These are phyloP conservation scores for Mortierella sp. DNA, from an alignment of 371 early-diverging fungal genomes.

Conservation along the genomic window DNA sequence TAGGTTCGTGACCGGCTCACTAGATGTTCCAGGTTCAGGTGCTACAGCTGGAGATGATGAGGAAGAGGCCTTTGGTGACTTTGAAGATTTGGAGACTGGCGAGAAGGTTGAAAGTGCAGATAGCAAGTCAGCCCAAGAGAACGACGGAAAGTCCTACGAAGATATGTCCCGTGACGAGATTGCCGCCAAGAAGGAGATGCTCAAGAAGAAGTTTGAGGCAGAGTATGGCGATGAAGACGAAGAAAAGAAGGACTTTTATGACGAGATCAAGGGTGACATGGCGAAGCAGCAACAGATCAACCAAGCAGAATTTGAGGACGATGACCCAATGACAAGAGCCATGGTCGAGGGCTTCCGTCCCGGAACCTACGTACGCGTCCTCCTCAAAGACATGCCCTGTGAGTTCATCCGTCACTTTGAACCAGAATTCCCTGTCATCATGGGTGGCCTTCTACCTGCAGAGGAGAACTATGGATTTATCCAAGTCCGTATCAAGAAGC, in stretches of 20 bases:
- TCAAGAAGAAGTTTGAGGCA: conserved; percentile 92
- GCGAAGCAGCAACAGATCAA: conserved; percentile 84
- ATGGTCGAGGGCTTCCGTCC: conserved; percentile 89
- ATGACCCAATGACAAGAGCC: conserved; percentile 79
- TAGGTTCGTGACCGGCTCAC: conserved; percentile 86
- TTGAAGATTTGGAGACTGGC: conserved; percentile 89
- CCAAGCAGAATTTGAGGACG: conserved; percentile 86
- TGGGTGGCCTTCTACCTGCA: conserved; percentile 89
- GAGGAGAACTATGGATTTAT: conserved; percentile 95
- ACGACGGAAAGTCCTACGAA: conserved; percentile 50
- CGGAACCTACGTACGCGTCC: conserved; percentile 93
- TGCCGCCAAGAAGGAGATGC: conserved; percentile 86
- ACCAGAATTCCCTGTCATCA: conserved; percentile 86
- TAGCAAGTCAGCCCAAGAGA: conserved; percentile 52
- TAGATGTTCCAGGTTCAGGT: conserved; percentile 59
- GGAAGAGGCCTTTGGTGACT: conserved; percentile 84
- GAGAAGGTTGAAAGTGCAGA: conserved; percentile 54
- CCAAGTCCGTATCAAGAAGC: conserved; percentile 96
- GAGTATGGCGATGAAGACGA: conserved; percentile 87
- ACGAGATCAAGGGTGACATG: conserved; percentile 88
- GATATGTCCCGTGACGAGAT: conserved; percentile 66
- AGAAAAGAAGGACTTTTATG: conserved; percentile 84
- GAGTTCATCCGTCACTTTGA: conserved; percentile 95
- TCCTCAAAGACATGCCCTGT: conserved; percentile 89
- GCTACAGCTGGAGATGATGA: conserved; percentile 54